These are phyloP conservation scores for Garcia nutans DNA, from an alignment of 345 rosid species.

Conservation along the genomic window DNA sequence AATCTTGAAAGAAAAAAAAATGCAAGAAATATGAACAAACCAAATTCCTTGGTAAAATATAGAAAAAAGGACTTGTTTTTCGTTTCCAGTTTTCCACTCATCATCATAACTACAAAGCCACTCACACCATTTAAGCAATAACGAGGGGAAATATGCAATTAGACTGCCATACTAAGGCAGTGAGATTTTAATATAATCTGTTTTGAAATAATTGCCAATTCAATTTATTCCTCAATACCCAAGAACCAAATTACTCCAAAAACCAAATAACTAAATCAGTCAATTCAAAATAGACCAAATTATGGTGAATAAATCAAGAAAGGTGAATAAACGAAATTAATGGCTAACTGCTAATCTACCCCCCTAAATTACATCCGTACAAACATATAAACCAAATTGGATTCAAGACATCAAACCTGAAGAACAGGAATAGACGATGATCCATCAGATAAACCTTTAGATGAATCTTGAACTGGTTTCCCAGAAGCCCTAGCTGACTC, in stretches of 20 bases:
- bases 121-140: neutral
- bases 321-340: neutral
- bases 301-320: neutral
- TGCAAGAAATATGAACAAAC: neutral
- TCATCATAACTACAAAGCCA: too few relatives aligned
- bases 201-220: too few relatives aligned
- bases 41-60: neutral
- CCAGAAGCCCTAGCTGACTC: conserved; percentile 55
- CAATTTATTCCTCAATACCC: neutral
- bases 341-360: neutral
- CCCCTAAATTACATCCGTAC: neutral
- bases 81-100: too few relatives aligned
- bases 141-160: too few relatives aligned
- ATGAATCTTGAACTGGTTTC: conserved; percentile 41
- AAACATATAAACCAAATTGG: neutral
- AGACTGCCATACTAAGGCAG: neutral
- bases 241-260: too few relatives aligned
- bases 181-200: too few relatives aligned
- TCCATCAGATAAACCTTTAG: conserved; percentile 44
- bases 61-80: neutral
- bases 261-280: too few relatives aligned
- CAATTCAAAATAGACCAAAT: neutral
- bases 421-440: conserved; percentile 36
- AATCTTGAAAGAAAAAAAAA: neutral
- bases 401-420: conserved; percentile 34